phyloP scores from a whole-genome alignment of 2,329 filamentous ascomycete genomes.

The Akanthomyces dipterigenus region DNA sequence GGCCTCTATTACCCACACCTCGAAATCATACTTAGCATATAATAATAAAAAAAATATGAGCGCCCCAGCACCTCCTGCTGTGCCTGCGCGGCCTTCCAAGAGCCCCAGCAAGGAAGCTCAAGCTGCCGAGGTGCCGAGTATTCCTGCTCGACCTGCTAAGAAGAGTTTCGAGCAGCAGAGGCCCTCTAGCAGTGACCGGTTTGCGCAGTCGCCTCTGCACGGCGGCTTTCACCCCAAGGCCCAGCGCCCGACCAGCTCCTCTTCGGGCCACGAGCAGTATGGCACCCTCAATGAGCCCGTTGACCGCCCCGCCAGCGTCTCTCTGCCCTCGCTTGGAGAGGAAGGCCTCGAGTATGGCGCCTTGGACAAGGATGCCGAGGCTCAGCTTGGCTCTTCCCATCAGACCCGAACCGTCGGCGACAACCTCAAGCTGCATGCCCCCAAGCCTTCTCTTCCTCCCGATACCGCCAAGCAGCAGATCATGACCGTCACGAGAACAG shows the following conservation, averaged over 20 bases:
- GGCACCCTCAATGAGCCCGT: constrained; percentile 35
- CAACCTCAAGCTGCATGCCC: constrained; percentile 81
- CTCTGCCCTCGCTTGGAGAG: constrained; percentile 77
- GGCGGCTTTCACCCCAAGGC: constrained; percentile 52
- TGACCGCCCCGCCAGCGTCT: constrained; percentile 67
- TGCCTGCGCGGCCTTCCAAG: constrained; percentile 51
- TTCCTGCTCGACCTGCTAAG: constrained; percentile 70
- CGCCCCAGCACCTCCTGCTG: constrained; percentile 42
- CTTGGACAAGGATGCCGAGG: constrained; percentile 34
- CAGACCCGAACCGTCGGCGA: constrained; percentile 73
- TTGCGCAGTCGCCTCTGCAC: constrained; percentile 80
- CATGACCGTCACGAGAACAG: constrained; percentile 77
- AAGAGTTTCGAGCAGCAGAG: constrained; percentile 68
- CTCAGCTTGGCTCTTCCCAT: constrained; percentile 46
- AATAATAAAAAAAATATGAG: constrained; percentile 34
- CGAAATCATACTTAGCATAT: not conserved
- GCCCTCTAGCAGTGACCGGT: constrained; percentile 72
- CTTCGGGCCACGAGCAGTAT: constrained; percentile 27
- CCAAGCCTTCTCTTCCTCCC: constrained; percentile 76
- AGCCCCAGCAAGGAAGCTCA: constrained; percentile 39
- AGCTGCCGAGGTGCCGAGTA: constrained; percentile 31
- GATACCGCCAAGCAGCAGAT: constrained; percentile 79
- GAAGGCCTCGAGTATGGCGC: constrained; percentile 84
- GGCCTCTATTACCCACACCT: not conserved
- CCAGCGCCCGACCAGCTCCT: constrained; percentile 26